Conservation (phyloP, 2,329 filamentous ascomycete species). For the Colletotrichum acutatum region DNA sequence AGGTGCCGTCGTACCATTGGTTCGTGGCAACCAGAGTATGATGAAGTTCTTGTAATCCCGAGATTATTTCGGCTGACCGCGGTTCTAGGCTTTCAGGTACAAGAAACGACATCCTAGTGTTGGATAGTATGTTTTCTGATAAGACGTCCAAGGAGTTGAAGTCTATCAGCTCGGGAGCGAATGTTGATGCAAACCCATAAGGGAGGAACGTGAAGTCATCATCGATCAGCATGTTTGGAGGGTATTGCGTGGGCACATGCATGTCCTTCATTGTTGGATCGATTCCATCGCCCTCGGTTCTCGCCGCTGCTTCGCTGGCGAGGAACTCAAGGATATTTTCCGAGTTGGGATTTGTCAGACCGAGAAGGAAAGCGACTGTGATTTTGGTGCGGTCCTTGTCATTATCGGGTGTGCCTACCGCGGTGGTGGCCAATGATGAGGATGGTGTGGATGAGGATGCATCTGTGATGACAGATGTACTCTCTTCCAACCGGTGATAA, state of each 20-base stretch:
- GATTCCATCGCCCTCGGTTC: slow-evolving; percentile 26
- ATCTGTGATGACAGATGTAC: not conserved
- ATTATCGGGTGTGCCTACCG: not conserved
- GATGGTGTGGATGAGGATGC: not conserved
- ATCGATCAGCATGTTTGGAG: slow-evolving; percentile 1
- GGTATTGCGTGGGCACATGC: not conserved
- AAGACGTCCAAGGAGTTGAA: not conserved
- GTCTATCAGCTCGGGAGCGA: slow-evolving; percentile 16
- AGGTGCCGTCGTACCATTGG: slow-evolving; percentile 32
- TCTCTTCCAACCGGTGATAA: slow-evolving; percentile 31
- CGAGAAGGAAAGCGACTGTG: slow-evolving; percentile 41
- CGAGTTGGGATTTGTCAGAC: slow-evolving; percentile 40
- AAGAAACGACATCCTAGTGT: not conserved
- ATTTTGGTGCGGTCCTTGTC: slow-evolving; percentile 36
- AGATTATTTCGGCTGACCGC: slow-evolving; percentile 3
- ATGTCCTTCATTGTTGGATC: slow-evolving; percentile 8
- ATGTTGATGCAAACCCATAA: not conserved
- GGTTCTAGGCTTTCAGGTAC: not conserved
- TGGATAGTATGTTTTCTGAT: not conserved
- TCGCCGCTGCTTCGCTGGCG: slow-evolving; percentile 26
- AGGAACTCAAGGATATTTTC: slow-evolving; percentile 40
- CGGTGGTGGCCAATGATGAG: not conserved
- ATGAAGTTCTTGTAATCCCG: slow-evolving; percentile 11
- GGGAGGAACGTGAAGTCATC: slow-evolving; percentile 26
- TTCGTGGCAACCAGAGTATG: slow-evolving; percentile 27